Evolutionary conservation across 805 yeast species (phyloP).

Genomic region (Suhomyces sp.): DNA sequence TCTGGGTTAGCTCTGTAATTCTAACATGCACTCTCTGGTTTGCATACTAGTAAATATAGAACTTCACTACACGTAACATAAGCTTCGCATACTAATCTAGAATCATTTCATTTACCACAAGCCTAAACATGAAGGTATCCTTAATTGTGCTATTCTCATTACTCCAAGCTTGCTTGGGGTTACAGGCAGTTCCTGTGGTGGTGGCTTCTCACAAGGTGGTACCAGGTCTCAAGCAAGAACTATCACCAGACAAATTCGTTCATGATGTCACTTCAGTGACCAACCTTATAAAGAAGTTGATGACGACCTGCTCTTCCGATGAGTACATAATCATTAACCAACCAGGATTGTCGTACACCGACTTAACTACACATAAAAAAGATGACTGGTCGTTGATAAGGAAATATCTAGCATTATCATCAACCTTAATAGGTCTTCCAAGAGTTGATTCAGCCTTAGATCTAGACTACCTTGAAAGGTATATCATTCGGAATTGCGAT

Average conservation of each 20-base stretch:
- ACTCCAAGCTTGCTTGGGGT: no score
- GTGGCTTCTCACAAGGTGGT: slow-evolving; percentile 43
- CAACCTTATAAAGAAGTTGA: slow-evolving; percentile 34
- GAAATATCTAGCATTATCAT: slow-evolving; percentile 52
- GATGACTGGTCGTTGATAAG: slow-evolving; percentile 49
- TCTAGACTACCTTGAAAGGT: slow-evolving; percentile 40
- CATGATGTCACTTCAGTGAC: slow-evolving; percentile 28
- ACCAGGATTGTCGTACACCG: slow-evolving; percentile 37
- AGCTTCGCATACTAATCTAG: no score
- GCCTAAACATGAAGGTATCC: no score
- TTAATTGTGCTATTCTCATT: no score
- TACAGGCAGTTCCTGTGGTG: slow-evolving; percentile 30
- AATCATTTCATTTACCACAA: no score
- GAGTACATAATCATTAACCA: slow-evolving; percentile 36
- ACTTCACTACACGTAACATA: no score
- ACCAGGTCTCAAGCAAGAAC: slow-evolving; percentile 25
- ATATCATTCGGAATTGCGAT: slow-evolving; percentile 49
- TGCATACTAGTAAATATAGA: no score
- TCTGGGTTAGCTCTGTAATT: no score
- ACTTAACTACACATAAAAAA: slow-evolving; percentile 29
- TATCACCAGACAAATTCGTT: slow-evolving; percentile 17
- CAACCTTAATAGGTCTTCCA: slow-evolving; percentile 62
- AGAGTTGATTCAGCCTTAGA: slow-evolving; percentile 44
- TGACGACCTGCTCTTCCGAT: slow-evolving; percentile 41
- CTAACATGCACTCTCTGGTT: no score